phyloP scores from a whole-genome alignment of 2,329 filamentous ascomycete genomes.

The Xylaria sp. region DNA sequence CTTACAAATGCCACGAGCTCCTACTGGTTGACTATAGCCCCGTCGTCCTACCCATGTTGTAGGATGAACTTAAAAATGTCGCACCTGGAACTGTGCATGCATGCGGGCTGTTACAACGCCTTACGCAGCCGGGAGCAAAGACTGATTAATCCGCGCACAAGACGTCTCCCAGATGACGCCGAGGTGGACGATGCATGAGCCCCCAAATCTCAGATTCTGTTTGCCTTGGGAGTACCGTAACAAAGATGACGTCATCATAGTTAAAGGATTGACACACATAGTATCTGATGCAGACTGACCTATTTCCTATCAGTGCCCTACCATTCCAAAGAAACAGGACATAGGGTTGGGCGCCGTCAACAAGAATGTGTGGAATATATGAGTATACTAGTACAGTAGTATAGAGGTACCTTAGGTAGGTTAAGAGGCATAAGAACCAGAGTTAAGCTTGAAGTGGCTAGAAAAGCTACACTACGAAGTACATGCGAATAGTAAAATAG shows the following conservation, averaged over 20 bases:
- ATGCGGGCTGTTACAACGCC: conserved; percentile 25
- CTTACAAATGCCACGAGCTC: background rate
- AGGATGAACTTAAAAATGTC: conserved; percentile 36
- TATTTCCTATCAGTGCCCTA: background rate
- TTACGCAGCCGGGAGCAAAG: conserved; percentile 11
- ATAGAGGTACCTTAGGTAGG: background rate
- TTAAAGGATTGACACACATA: background rate
- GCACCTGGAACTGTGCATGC: conserved; percentile 21
- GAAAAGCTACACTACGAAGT: background rate
- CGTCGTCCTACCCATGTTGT: conserved; percentile 10
- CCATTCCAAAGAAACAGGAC: background rate
- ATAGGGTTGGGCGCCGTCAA: background rate
- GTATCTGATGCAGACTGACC: background rate
- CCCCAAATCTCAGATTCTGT: background rate
- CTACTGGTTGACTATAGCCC: conserved; percentile 11
- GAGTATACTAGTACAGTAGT: background rate
- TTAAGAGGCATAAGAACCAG: background rate
- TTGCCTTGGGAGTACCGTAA: background rate
- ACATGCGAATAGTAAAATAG: conserved; percentile 1
- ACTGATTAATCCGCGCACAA: conserved; percentile 27
- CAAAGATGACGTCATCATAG: conserved; percentile 22
- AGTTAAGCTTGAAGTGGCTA: conserved; percentile 6
- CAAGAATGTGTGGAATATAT: background rate
- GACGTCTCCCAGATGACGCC: background rate
- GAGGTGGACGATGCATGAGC: background rate